Evolutionary conservation across 2,329 filamentous ascomycete species (phyloP), one percentile per base, ranked within the genome.

Genomic region (Alternaria sp.): DNA sequence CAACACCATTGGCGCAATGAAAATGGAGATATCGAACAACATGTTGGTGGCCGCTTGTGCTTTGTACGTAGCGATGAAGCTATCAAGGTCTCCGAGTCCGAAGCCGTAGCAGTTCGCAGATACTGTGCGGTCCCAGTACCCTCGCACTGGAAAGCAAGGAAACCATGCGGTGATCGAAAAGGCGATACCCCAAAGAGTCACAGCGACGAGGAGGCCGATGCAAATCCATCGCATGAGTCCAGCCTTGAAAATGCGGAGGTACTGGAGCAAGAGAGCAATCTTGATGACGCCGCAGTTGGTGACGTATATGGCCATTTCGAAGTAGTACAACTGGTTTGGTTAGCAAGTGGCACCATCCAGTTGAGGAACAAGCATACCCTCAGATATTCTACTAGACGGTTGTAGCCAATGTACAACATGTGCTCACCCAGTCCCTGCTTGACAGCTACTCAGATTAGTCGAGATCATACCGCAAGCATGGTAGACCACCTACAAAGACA

Each of bases 241-340:
- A 3, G 72, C 70, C 51, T 74, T 74, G 72, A 79, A 80, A 15
- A 80, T 76, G 32, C 78, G 78, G 9, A 79, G 68, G 51, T 79
- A 80, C 60, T 80, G 78, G 13, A 77, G 40, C 0, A 80, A 70
- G 5, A 80, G 65, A 3, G 78, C 77, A 4, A 77, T 50, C 54
- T 80, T 80, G 70, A 80, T 79, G 19, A 79, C 21, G 13, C 71
- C 67, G 7, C 72, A 76, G 19, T 77, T 66, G 17, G 66, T 72
- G n/a, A 75, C 61, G 59, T 79, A 80, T 8, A 75, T 40, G 6
- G 64, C 67, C 36, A 78, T 70, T 50, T 67, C 71, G 25, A 75
- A 57, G 46, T 77, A 79, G 50, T 76, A 79, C 13, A 66, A 25
- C 74, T 77, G n/a, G 21, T 15, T 52, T 36, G 44, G 25, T 61